Percentiles rank a stretch among this genome's conserved stretches.
These are phyloP conservation scores for Glycine tomentella DNA, from an alignment of 306 rosid genomes.

Conservation along the genomic window DNA sequence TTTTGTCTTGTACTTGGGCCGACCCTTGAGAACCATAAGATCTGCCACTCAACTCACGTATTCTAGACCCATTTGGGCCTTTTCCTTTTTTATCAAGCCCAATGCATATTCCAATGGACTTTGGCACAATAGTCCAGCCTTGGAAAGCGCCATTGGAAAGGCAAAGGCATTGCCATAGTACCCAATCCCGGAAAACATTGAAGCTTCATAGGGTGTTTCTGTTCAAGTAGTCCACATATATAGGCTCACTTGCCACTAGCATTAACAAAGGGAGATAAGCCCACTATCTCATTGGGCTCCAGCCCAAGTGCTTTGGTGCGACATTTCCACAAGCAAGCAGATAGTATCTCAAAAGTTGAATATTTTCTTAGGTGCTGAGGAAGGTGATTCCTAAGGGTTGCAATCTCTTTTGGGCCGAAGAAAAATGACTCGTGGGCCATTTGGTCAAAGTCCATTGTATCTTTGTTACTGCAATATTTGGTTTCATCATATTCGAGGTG, in stretches of 20 bases:
- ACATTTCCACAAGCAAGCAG: slow-evolving; percentile 44
- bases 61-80: slow-evolving; percentile 33
- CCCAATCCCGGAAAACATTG: slow-evolving; percentile 34
- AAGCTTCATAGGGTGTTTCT: slow-evolving; percentile 36
- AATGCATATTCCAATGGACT: slow-evolving; percentile 40
- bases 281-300: slow-evolving; percentile 26
- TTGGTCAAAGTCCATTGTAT: neutral
- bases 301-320: slow-evolving; percentile 36
- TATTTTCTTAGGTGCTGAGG: neutral
- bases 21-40: slow-evolving; percentile 40
- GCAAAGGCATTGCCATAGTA: slow-evolving; percentile 48
- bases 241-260: neutral
- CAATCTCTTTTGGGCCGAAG: slow-evolving; percentile 38
- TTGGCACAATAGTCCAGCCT: slow-evolving; percentile 23
- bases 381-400: neutral
- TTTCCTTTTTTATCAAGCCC: slow-evolving; percentile 27
- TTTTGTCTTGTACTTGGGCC: slow-evolving; percentile 9
- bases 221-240: neutral
- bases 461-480: neutral
- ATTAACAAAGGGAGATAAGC: slow-evolving; percentile 31
- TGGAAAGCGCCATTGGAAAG: slow-evolving; percentile 14
- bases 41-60: slow-evolving; percentile 27
- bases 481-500: slow-evolving; percentile 38
- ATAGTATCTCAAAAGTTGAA: slow-evolving; percentile 31
- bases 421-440: slow-evolving; percentile 32